Percentiles rank a stretch among this genome's conserved stretches.
phyloP scores from a whole-genome alignment of 2,329 filamentous ascomycete genomes.

The Dactylellina parvicollis region DNA sequence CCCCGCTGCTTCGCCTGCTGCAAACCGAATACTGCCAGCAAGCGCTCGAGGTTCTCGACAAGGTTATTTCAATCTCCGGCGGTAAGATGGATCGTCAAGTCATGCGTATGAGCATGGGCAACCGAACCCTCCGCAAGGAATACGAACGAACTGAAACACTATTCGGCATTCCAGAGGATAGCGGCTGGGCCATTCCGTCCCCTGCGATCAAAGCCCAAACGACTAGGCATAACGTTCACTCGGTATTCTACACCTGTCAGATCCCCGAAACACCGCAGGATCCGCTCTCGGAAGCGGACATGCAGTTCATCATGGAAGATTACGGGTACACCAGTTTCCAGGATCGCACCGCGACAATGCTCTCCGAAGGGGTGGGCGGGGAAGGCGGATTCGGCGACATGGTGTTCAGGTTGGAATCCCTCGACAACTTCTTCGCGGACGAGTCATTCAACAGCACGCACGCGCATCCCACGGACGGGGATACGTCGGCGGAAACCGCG shows the following conservation, averaged over 20 bases:
- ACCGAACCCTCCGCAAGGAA: conserved; percentile 87
- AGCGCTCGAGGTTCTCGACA: conserved; percentile 88
- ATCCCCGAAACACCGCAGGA: conserved; percentile 70
- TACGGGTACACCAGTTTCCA: conserved; percentile 70
- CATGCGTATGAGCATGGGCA: conserved; percentile 97
- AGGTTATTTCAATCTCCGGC: conserved; percentile 92
- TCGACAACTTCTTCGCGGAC: conserved; percentile 68
- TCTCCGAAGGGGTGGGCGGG: conserved; percentile 80
- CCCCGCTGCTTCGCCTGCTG: conserved; percentile 84
- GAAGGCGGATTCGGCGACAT: conserved; percentile 81
- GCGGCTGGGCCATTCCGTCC: conserved; percentile 94
- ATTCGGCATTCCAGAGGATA: conserved; percentile 95
- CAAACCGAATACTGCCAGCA: conserved; percentile 95
- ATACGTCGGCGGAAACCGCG: conserved; percentile 56
- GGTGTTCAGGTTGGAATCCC: conserved; percentile 69
- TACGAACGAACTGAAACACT: conserved; percentile 93
- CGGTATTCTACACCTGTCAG: conserved; percentile 93
- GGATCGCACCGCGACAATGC: conserved; percentile 87
- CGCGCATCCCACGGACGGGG: conserved; percentile 53
- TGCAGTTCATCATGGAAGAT: conserved; percentile 93
- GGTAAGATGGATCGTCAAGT: conserved; percentile 94
- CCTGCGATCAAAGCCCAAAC: conserved; percentile 87
- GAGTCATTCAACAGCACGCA: conserved; percentile 61
- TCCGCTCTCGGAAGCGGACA: conserved; percentile 72
- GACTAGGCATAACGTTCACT: conserved; percentile 91